Percentiles rank a stretch among this genome's conserved stretches.
Conservation (phyloP, 2,329 filamentous ascomycete species). For the Alternaria gaisen region DNA sequence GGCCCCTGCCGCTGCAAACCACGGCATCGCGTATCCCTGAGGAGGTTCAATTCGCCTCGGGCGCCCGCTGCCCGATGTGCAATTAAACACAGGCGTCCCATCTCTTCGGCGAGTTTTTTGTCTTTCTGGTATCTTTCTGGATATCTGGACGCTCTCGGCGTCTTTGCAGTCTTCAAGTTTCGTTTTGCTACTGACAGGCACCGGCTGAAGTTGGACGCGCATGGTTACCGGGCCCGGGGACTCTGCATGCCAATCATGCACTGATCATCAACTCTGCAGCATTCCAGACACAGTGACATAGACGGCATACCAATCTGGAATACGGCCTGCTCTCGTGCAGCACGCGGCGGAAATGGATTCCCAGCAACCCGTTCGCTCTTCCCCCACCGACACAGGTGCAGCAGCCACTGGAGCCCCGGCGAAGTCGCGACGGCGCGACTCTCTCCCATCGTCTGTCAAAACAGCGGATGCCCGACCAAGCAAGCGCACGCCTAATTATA, state of each 20-base stretch:
- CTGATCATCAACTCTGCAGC: slow-evolving; percentile 11
- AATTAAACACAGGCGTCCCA: slow-evolving; percentile 19
- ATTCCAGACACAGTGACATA: slow-evolving; percentile 12
- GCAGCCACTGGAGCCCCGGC: slow-evolving; percentile 11
- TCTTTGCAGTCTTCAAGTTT: neutral
- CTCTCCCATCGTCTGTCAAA: slow-evolving; percentile 34
- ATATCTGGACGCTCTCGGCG: neutral
- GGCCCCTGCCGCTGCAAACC: slow-evolving; percentile 11
- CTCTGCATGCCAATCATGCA: slow-evolving; percentile 17
- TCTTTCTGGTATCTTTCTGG: slow-evolving; percentile 3
- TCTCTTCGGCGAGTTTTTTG: slow-evolving; percentile 2
- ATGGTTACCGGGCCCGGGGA: slow-evolving; percentile 5
- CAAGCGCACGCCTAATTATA: slow-evolving; percentile 47
- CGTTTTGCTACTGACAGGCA: neutral
- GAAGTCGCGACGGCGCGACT: slow-evolving; percentile 40
- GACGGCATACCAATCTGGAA: slow-evolving; percentile 9
- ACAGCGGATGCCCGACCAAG: slow-evolving; percentile 28
- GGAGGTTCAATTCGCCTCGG: slow-evolving; percentile 13
- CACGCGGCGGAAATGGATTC: slow-evolving; percentile 11
- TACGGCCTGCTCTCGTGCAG: slow-evolving; percentile 8
- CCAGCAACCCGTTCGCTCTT: slow-evolving; percentile 12
- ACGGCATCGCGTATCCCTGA: slow-evolving; percentile 12
- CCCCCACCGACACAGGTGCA: slow-evolving; percentile 2
- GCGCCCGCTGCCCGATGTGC: slow-evolving; percentile 6
- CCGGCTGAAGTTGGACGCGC: neutral